phyloP scores from a whole-genome alignment of 441 rosid genomes.

The Gossypium lobatum region DNA sequence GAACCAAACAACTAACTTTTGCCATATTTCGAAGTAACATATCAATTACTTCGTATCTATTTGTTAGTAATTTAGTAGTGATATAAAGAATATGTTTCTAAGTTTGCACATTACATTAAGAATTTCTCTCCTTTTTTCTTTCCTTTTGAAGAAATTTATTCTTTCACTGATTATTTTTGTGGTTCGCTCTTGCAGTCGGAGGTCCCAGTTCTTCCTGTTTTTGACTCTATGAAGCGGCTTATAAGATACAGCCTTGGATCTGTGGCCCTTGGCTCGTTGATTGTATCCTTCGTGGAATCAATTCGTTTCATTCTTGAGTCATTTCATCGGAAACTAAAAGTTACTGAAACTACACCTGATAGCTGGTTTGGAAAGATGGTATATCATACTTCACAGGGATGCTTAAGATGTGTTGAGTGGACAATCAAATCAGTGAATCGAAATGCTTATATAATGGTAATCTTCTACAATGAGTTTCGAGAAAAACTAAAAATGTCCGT shows the following conservation, averaged over 20 bases:
- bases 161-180: neutral
- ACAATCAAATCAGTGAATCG: conserved; percentile 83
- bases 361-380: conserved; percentile 54
- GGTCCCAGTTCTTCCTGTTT: conserved; percentile 88
- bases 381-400: conserved; percentile 54
- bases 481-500: neutral
- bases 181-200: conserved; percentile 54
- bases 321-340: conserved; percentile 72
- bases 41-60: neutral
- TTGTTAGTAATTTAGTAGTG: neutral
- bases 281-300: conserved; percentile 86
- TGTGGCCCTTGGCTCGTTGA: conserved; percentile 86
- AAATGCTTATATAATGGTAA: conserved; percentile 97
- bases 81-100: neutral
- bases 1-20: neutral
- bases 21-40: neutral
- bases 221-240: conserved; percentile 90
- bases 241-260: conserved; percentile 86
- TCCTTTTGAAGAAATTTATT: neutral
- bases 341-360: conserved; percentile 44
- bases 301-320: conserved; percentile 85
- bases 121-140: neutral
- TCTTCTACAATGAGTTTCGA: neutral
- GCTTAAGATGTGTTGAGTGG: conserved; percentile 64
- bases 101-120: neutral